Percentiles rank a stretch among this genome's conserved stretches.
Evolutionary conservation across 257 asterid genomes (phyloP).

Genomic region (Avicennia marina): DNA sequence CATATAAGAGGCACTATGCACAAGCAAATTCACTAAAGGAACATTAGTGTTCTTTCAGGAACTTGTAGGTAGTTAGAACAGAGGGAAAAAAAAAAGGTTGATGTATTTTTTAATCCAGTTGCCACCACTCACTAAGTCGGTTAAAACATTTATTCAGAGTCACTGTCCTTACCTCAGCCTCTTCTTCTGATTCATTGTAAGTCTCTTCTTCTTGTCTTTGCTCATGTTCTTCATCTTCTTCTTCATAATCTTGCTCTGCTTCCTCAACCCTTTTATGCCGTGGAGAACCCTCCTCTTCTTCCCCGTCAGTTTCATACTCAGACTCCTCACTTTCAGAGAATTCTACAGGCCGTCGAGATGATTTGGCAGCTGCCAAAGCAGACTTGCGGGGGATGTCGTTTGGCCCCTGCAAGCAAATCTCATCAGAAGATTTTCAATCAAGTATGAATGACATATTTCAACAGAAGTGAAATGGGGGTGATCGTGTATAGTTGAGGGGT

Average conservation of each 20-base stretch:
- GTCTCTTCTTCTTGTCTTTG: slow-evolving; percentile 65
- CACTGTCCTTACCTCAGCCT: slow-evolving; percentile 79
- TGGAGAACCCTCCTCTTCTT: slow-evolving; percentile 57
- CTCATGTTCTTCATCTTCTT: slow-evolving; percentile 67
- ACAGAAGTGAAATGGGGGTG: too few relatives aligned
- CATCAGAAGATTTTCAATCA: slow-evolving; percentile 9
- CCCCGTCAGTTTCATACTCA: slow-evolving; percentile 95
- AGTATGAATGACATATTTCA: slow-evolving; percentile 9
- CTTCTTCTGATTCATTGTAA: slow-evolving; percentile 82
- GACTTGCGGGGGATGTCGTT: slow-evolving; percentile 58
- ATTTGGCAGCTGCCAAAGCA: slow-evolving; percentile 41
- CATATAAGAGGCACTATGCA: too few relatives aligned
- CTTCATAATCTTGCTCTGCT: slow-evolving; percentile 64
- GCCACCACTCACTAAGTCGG: too few relatives aligned
- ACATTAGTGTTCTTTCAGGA: too few relatives aligned
- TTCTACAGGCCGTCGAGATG: slow-evolving; percentile 71
- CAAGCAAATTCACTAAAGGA: too few relatives aligned
- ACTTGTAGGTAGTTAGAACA: too few relatives aligned
- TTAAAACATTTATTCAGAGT: too few relatives aligned
- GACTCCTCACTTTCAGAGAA: slow-evolving; percentile 89
- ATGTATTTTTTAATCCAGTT: too few relatives aligned
- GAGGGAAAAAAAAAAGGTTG: too few relatives aligned
- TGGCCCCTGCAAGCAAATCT: slow-evolving; percentile 46
- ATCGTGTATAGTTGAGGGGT: too few relatives aligned
- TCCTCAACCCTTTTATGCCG: slow-evolving; percentile 48